Conservation (phyloP, 148 eudicot species). For the Silene conica region DNA sequence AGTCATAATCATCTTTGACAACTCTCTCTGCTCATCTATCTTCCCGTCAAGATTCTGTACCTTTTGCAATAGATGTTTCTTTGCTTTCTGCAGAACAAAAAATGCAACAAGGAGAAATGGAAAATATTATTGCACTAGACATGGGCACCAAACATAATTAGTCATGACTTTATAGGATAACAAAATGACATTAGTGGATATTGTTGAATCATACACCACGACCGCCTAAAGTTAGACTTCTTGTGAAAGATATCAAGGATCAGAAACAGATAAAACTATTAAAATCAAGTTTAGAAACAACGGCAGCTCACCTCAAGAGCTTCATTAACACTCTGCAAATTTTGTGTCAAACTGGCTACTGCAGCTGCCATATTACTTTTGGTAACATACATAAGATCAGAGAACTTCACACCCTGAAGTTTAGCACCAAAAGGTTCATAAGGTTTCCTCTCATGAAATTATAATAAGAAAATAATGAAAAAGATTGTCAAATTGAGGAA, state of each 20-base stretch:
- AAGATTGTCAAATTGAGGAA: not conserved
- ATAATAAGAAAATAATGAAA: not conserved
- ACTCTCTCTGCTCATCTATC: slow-evolving; percentile 68
- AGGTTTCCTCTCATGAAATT: not conserved
- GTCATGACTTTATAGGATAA: not conserved
- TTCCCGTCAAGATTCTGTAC: slow-evolving; percentile 79
- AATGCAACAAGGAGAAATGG: not conserved
- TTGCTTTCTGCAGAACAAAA: slow-evolving; percentile 51
- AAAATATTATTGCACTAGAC: not conserved
- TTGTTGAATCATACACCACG: not conserved
- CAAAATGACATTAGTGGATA: not conserved
- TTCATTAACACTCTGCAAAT: slow-evolving; percentile 65
- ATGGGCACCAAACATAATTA: slow-evolving; percentile 1
- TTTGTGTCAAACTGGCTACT: slow-evolving; percentile 72
- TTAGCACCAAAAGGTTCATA: slow-evolving; percentile 9
- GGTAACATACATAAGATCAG: slow-evolving; percentile 92
- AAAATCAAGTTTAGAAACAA: not conserved
- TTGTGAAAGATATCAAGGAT: not conserved
- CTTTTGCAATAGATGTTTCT: slow-evolving; percentile 70
- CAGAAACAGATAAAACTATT: not conserved
- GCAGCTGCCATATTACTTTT: slow-evolving; percentile 73
- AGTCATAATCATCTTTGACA: slow-evolving; percentile 51
- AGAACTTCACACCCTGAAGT: slow-evolving; percentile 66
- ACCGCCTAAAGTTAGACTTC: not conserved
- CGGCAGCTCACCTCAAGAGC: slow-evolving; percentile 59